phyloP scores from a whole-genome alignment of 129 eudicot genomes.

The Arctium minus region DNA sequence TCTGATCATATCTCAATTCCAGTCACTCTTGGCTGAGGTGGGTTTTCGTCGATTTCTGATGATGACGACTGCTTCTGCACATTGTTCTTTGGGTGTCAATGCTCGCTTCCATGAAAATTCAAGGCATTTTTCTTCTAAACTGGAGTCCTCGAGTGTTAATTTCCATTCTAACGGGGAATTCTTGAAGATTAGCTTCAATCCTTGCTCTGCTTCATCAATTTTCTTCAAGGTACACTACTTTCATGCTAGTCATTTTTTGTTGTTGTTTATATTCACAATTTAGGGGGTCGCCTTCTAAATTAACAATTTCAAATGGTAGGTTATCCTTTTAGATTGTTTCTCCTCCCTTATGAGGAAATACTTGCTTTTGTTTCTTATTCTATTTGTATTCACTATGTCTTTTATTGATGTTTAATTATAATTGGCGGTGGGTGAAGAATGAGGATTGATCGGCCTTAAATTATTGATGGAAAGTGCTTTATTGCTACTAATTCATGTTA shows the following conservation, averaged over 20 bases:
- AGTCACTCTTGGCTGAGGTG: background rate
- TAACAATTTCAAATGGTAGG: background rate
- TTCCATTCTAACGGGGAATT: slow-evolving; percentile 36
- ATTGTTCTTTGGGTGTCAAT: slow-evolving; percentile 33
- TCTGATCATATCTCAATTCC: slow-evolving; percentile 6
- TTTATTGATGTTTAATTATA: background rate
- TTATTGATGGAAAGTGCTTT: background rate
- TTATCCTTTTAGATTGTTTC: background rate
- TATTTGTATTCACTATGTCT: background rate
- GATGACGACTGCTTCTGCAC: slow-evolving; percentile 40
- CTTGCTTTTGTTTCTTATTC: slow-evolving; percentile 2
- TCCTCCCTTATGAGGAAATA: background rate
- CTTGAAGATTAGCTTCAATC: slow-evolving; percentile 28
- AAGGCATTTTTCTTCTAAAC: slow-evolving; percentile 19
- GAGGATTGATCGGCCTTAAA: background rate
- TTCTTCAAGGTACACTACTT: slow-evolving; percentile 39
- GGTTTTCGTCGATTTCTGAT: slow-evolving; percentile 5
- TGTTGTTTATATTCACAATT: background rate
- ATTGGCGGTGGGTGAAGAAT: background rate
- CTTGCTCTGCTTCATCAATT: slow-evolving; percentile 23
- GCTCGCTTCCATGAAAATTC: slow-evolving; percentile 37
- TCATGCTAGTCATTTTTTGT: background rate
- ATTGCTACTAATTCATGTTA: background rate
- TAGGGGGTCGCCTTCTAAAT: background rate
- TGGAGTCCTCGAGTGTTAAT: slow-evolving; percentile 34